Percentiles rank a stretch among this genome's conserved stretches.
These are phyloP conservation scores for Penicillium sp. DNA, from an alignment of 2,329 filamentous ascomycete species.

Conservation along the genomic window DNA sequence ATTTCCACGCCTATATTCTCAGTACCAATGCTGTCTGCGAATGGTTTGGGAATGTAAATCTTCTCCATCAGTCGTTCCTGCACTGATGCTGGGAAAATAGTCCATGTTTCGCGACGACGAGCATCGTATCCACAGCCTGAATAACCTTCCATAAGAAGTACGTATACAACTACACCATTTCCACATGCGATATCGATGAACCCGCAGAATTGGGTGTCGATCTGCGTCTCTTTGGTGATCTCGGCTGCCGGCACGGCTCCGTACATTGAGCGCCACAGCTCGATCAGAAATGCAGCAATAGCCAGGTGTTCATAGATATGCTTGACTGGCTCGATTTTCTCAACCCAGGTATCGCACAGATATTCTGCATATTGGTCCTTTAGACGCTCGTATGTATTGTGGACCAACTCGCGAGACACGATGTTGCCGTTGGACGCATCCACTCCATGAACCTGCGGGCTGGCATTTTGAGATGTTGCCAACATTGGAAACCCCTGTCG, in stretches of 20 bases:
- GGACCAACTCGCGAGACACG: constrained; percentile 72
- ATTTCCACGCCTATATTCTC: constrained; percentile 21
- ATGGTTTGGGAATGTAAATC: constrained; percentile 60
- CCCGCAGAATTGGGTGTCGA: constrained; percentile 64
- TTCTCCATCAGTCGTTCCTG: constrained; percentile 57
- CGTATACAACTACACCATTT: constrained; percentile 84
- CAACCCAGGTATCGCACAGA: constrained; percentile 76
- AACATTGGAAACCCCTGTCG: constrained; percentile 20
- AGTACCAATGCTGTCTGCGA: constrained; percentile 31
- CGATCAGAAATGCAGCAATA: constrained; percentile 89
- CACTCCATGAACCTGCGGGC: background rate
- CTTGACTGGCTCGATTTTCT: constrained; percentile 82
- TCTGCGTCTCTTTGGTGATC: constrained; percentile 1
- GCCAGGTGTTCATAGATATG: constrained; percentile 93
- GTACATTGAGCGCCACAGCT: constrained; percentile 89
- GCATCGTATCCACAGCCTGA: constrained; percentile 90
- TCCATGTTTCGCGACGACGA: constrained; percentile 81
- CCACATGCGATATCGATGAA: constrained; percentile 97
- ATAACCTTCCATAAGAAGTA: constrained; percentile 80
- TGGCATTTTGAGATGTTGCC: constrained; percentile 8
- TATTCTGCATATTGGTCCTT: constrained; percentile 75
- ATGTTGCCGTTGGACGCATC: constrained; percentile 59
- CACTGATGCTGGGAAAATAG: constrained; percentile 60
- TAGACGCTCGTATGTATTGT: constrained; percentile 77
- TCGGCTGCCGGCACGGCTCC: constrained; percentile 27